Evolutionary conservation across 2,329 filamentous ascomycete genomes (phyloP), one percentile per base, ranked within the genome.

Genomic region (Alternaria sp.): DNA sequence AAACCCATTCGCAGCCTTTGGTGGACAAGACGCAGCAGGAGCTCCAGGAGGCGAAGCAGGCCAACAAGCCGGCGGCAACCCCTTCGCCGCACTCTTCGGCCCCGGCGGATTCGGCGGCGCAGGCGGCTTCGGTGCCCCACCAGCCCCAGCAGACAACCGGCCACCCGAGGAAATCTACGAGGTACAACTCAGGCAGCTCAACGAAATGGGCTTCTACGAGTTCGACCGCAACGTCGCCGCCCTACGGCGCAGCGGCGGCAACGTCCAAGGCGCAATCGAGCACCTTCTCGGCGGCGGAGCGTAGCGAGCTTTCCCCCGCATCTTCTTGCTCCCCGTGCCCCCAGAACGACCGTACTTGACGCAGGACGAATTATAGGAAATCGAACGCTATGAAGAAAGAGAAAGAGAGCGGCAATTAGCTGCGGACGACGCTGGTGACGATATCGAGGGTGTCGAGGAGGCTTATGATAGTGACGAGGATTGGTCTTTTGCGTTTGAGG

Each of bases 191-290:
- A 86, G 93, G 64, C 93, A 98, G 82, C 83, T 99, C 66, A 99
- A 99, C 79, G 96, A 98, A 69, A 99, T 99, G 96, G 96, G 96
- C 4, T 99, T 99, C 82, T 97, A 89, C 78, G 94, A 99, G 77
- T 99, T 98, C 76, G 95, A 99, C 56, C 85, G 92, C 71, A 99
- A 99, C 72, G 89, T 99, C 30, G 89, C 91, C 59, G 96, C 96
- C 6, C 83, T 99, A 74, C 87, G 95, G 79, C 88, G 95, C 74
- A 93, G 92, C 64, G 96, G 96, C 9, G 96, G 96, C 11, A 97
- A 92, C 78, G 96, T 98, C 44, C 93, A 98, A 79, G 96, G 95
- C 11, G 96, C 93, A 6, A 88, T 96, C 57, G 92, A 96, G 81
- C 89, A 92, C 74, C 81, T 96, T 59, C 72, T 86, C 17, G 69